Conservation (phyloP, 2,329 filamentous ascomycete species). For the Gliomastix tumulicola region DNA sequence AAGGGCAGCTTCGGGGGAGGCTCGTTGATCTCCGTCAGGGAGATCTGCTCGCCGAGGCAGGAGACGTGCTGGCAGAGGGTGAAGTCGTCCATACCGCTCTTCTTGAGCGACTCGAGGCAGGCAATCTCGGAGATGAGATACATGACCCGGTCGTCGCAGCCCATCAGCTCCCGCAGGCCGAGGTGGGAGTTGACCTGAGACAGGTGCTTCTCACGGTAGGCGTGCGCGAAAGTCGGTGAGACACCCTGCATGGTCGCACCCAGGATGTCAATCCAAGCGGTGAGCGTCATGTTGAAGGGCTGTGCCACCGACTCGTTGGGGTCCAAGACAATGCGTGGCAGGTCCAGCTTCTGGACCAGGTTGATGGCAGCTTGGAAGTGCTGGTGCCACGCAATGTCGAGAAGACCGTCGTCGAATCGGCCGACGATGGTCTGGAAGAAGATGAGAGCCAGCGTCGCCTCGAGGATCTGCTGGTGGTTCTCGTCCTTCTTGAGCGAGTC, state of each 20-base stretch:
- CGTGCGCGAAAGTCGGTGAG: conserved; percentile 83
- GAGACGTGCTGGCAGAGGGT: conserved; percentile 84
- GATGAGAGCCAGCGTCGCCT: conserved; percentile 90
- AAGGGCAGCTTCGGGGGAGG: conserved; percentile 51
- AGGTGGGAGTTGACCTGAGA: conserved; percentile 52
- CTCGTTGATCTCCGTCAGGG: conserved; percentile 65
- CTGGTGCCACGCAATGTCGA: conserved; percentile 93
- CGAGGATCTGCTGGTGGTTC: conserved; percentile 81
- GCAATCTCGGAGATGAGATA: conserved; percentile 97
- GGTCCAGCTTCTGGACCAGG: conserved; percentile 76
- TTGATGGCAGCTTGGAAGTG: conserved; percentile 90
- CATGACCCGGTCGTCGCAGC: conserved; percentile 95
- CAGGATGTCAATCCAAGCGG: conserved; percentile 94
- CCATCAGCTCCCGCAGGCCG: conserved; percentile 89
- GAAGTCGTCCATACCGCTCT: conserved; percentile 76
- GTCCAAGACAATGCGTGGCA: conserved; percentile 61
- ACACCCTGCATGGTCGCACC: conserved; percentile 86
- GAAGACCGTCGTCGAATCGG: conserved; percentile 72
- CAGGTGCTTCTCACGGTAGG: conserved; percentile 92
- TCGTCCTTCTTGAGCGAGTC: conserved; percentile 73
- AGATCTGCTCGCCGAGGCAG: conserved; percentile 80
- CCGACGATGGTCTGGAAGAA: conserved; percentile 94
- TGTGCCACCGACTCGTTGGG: conserved; percentile 44
- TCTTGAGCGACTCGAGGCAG: conserved; percentile 85
- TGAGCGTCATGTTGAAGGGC: conserved; percentile 92